A percentile compares a stretch with the other conserved stretches of the same genome.
These are phyloP conservation scores for Zelopaecilomyces penicillatus DNA, from an alignment of 2,329 filamentous ascomycete genomes.

Conservation along the genomic window DNA sequence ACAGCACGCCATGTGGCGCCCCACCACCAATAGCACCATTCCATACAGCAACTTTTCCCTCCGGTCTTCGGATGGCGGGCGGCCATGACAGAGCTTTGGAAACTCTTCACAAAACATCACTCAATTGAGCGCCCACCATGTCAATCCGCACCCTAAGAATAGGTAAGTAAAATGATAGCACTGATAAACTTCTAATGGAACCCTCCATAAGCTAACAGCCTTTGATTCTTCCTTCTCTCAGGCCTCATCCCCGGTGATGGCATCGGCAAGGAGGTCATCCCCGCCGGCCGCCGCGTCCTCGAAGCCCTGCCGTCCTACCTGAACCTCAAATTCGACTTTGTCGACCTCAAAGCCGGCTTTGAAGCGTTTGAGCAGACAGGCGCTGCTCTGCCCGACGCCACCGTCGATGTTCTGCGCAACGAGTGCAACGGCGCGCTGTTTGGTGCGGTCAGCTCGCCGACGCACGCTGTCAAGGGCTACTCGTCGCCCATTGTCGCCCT, in stretches of 20 bases:
- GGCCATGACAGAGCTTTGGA: too few relatives aligned
- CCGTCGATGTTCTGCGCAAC: conserved; percentile 76
- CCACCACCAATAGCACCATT: too few relatives aligned
- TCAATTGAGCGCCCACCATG: conserved; percentile 22
- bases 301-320: conserved; percentile 90
- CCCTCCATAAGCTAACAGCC: background rate
- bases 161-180: conserved; percentile 17
- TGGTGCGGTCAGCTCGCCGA: conserved; percentile 88
- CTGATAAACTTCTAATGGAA: background rate
- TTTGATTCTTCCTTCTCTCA: conserved; percentile 25
- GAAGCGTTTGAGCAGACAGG: conserved; percentile 89
- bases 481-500: conserved; percentile 94
- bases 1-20: too few relatives aligned
- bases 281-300: conserved; percentile 81
- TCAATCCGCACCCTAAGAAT: conserved; percentile 35
- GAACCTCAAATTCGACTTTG: conserved; percentile 86
- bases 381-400: conserved; percentile 79
- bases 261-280: conserved; percentile 97
- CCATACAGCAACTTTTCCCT: too few relatives aligned
- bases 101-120: background rate
- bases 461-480: conserved; percentile 85
- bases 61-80: too few relatives aligned
- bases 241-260: conserved; percentile 96
- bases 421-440: conserved; percentile 96
- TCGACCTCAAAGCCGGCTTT: conserved; percentile 87